phyloP scores from a whole-genome alignment of 805 yeast genomes.

The Kuraishia borneana region DNA sequence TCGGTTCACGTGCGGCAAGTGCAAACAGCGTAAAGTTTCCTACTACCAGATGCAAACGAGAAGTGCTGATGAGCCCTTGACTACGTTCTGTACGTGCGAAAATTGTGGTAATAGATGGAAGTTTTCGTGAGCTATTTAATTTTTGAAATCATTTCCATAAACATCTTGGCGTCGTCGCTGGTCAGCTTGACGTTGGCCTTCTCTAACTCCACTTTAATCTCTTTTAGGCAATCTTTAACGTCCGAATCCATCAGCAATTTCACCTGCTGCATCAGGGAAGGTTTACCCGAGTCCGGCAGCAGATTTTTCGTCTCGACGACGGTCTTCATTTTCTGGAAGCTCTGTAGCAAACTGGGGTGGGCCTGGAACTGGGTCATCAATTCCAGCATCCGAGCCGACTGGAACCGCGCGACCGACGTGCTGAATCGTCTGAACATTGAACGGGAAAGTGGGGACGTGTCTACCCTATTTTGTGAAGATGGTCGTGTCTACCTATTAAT shows the following conservation, averaged over 20 bases:
- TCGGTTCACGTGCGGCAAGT: constrained; percentile 93
- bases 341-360: constrained; percentile 21
- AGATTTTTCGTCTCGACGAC: constrained; percentile 14
- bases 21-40: constrained; percentile 94
- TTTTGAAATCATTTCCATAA: constrained; percentile 6
- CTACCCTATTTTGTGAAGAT: no score
- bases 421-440: neutral
- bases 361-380: constrained; percentile 16
- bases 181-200: constrained; percentile 12
- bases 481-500: no score
- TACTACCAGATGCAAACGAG: constrained; percentile 97
- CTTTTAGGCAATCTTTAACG: constrained; percentile 11
- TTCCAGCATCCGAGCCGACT: constrained; percentile 3
- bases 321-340: constrained; percentile 19
- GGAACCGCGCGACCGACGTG: neutral
- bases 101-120: constrained; percentile 98
- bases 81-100: constrained; percentile 97
- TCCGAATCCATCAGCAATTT: constrained; percentile 17
- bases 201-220: constrained; percentile 11
- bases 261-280: constrained; percentile 14
- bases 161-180: constrained; percentile 13
- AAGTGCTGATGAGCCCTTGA: constrained; percentile 97
- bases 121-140: constrained; percentile 44
- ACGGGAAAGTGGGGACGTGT: no score
- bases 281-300: constrained; percentile 4